A percentile compares a stretch with the other conserved stretches of the same genome.
These are phyloP conservation scores for Lentinula sp. DNA, from an alignment of 768 basidiomycete species.

Conservation along the genomic window DNA sequence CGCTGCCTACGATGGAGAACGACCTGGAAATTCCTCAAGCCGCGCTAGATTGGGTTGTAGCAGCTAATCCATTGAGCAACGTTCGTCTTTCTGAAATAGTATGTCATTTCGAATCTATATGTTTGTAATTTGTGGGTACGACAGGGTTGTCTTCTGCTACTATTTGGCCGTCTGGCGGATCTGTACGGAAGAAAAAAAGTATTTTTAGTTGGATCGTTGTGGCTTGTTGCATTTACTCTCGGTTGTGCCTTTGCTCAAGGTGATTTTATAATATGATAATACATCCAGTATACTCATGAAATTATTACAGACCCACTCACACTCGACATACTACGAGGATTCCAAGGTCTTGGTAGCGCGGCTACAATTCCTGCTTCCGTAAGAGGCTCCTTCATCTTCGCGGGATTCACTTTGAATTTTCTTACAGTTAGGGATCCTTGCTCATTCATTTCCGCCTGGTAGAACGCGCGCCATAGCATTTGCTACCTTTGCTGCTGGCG, in stretches of 20 bases:
- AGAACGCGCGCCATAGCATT: conserved; percentile 70
- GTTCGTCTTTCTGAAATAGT: conserved; percentile 26
- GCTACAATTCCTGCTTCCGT: conserved; percentile 72
- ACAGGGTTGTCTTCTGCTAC: conserved; percentile 72
- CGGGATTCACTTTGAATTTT: background rate
- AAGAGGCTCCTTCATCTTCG: conserved; percentile 11
- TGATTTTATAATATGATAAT: conserved; percentile 10
- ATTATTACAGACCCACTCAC: conserved; percentile 43
- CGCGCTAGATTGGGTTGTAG: conserved; percentile 60
- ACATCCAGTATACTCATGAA: background rate
- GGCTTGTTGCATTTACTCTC: conserved; percentile 52
- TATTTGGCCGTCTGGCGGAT: conserved; percentile 77
- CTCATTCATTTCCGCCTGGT: conserved; percentile 66
- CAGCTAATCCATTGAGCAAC: conserved; percentile 63
- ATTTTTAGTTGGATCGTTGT: conserved; percentile 55
- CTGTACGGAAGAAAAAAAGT: conserved; percentile 67
- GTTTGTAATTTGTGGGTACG: background rate
- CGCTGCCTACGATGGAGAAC: conserved; percentile 45
- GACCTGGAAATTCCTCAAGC: conserved; percentile 43
- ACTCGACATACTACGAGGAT: conserved; percentile 65
- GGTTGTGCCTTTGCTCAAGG: conserved; percentile 61
- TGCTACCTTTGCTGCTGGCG: conserved; percentile 79
- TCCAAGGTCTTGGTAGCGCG: conserved; percentile 78
- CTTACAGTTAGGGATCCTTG: conserved; percentile 70
- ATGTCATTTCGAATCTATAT: background rate